A percentile compares a stretch with the other conserved stretches of the same genome.
Evolutionary conservation across 768 basidiomycete genomes (phyloP).

Genomic region (Clitopilus passeckerianus): DNA sequence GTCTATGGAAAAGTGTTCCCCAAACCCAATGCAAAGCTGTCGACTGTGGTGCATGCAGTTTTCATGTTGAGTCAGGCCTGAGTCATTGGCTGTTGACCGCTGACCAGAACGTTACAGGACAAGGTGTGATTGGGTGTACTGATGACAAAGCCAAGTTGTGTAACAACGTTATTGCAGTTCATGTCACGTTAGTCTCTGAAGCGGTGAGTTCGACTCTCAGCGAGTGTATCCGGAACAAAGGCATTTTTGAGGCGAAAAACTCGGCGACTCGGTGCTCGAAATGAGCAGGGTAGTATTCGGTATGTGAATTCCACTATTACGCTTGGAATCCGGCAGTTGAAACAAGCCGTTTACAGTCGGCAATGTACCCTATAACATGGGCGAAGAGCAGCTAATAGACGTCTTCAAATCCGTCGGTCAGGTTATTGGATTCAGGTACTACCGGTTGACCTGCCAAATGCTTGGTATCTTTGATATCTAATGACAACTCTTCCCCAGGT

Average conservation of each 20-base stretch:
- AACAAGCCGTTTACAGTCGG: conserved; percentile 41
- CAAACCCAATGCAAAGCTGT: background rate
- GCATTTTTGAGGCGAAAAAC: background rate
- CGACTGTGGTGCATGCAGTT: background rate
- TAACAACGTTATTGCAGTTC: too few species aligned
- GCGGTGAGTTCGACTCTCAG: background rate
- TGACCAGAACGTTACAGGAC: too few species aligned
- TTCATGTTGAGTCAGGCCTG: background rate
- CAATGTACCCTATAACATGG: conserved; percentile 90
- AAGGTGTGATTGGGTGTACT: too few species aligned
- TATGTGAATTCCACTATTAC: conserved; percentile 22
- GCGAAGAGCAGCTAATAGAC: conserved; percentile 82
- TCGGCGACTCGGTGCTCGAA: background rate
- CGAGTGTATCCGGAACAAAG: background rate
- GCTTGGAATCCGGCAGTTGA: background rate
- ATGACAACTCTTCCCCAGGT: conserved; percentile 32
- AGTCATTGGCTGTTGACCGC: background rate
- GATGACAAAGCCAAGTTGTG: background rate
- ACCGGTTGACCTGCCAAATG: conserved; percentile 5
- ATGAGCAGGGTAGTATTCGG: conserved; percentile 78
- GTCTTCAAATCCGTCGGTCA: conserved; percentile 88
- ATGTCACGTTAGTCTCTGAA: background rate
- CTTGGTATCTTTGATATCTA: background rate
- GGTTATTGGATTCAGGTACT: conserved; percentile 82
- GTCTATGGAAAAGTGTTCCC: background rate